Conservation (phyloP, 1,284 basidiomycete species). For the Cryptococcus sp. region DNA sequence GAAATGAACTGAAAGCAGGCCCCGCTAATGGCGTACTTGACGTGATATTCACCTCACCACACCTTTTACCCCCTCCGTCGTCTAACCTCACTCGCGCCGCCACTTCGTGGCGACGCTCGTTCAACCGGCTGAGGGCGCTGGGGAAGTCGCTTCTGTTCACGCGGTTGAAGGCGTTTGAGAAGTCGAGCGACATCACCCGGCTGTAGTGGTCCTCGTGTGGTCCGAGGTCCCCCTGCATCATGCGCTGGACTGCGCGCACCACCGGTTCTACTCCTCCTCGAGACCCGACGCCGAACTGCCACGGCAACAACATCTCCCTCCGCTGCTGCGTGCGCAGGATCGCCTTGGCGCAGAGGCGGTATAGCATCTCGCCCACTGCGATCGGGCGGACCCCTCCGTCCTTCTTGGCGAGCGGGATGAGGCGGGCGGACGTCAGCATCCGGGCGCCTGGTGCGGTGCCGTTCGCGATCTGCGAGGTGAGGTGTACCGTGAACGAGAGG, state of each 20-base stretch:
- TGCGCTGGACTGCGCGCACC: constrained; percentile 11
- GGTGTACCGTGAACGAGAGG: too few relatives aligned
- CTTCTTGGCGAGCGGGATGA: constrained; percentile 13
- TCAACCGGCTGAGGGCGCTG: too few relatives aligned
- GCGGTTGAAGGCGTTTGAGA: constrained; percentile 24
- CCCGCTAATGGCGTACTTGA: too few relatives aligned
- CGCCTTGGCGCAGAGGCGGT: constrained; percentile 12
- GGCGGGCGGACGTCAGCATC: constrained; percentile 1
- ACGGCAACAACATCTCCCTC: constrained; percentile 8
- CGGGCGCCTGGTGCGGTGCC: not conserved
- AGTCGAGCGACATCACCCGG: constrained; percentile 14
- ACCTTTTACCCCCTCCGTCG: too few relatives aligned
- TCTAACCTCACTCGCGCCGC: too few relatives aligned
- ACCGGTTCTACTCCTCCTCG: constrained; percentile 31
- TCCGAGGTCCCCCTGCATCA: not conserved
- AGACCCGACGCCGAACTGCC: constrained; percentile 22
- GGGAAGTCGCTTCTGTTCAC: too few relatives aligned
- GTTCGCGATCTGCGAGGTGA: too few relatives aligned
- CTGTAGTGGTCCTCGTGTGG: not conserved
- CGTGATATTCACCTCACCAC: too few relatives aligned
- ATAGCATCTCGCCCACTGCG: constrained; percentile 19
- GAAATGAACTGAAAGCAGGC: too few relatives aligned
- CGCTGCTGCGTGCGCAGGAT: constrained; percentile 2
- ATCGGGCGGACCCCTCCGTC: constrained; percentile 18
- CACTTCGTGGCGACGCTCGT: too few relatives aligned